Evolutionary conservation across 768 basidiomycete species (phyloP), one percentile per base, ranked within the genome.

Genomic region (Glaciozyma martinii): DNA sequence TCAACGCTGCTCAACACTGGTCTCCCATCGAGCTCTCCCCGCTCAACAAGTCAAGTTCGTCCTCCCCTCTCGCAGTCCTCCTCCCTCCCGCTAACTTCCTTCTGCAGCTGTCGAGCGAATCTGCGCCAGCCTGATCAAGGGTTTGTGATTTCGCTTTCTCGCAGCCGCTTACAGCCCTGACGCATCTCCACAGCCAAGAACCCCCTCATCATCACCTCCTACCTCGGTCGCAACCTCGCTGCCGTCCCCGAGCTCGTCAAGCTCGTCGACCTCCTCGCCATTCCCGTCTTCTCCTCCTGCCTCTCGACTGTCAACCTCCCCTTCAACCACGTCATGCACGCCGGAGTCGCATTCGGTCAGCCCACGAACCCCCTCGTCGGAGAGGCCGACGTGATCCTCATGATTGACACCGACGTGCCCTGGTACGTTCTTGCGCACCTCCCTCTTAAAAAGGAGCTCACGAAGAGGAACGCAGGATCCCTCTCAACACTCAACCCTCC

Each of bases 151-250:
- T 33, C 33, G 5, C 10, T 10, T 33, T 10, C 33, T 33, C 10
- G 33, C 5, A 10, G 5, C 33, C 33, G 33, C 10, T 33, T 10
- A 33, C n/a, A n/a, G n/a, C n/a, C n/a, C n/a, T n/a, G n/a, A n/a
- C n/a, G n/a, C n/a, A n/a, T 33, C 33, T 33, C 33, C 10, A 10
- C 33, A 33, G 33, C 86, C 0, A 75, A 76, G 18, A 78, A 76
- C 1, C 86, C 87, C 0, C 79, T 88, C 57, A 83, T 88, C 62
- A 80, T 88, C 56, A 84, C 85, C 4, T 84, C 84, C 2, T 79
- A 83, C 73, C 74, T 84, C 13, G 86, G 85, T 3, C 80, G 85
- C 8, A 83, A 84, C 64, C 76, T 75, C 4, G 69, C 74, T 16
- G 80, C 84, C 2, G 78, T 84, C 2, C 65, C 75, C 0, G 75